These are phyloP conservation scores for Cruciata laevipes DNA, from an alignment of 257 asterid genomes.

Conservation along the genomic window DNA sequence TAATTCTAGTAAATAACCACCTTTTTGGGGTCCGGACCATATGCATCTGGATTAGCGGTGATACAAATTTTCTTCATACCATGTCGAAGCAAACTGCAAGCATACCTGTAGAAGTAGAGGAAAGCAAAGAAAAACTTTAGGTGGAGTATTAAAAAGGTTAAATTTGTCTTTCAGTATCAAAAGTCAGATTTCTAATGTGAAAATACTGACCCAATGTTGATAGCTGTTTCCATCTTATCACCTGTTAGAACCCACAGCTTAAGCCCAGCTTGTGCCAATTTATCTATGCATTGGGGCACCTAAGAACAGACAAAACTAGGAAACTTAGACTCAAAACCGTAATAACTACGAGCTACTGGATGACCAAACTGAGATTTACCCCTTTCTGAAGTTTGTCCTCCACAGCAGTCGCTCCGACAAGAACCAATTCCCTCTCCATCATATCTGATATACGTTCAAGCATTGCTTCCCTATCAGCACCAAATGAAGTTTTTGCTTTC, in stretches of 20 bases:
- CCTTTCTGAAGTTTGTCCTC: constrained; percentile 99
- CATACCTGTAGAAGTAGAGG: constrained; percentile 44
- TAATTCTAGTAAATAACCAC: constrained; percentile 31
- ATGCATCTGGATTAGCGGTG: constrained; percentile 34
- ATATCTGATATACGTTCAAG: constrained; percentile 78
- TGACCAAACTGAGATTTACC: constrained; percentile 30
- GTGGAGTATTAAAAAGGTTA: not conserved
- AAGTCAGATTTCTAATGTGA: constrained; percentile 4
- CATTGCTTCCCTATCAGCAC: constrained; percentile 69
- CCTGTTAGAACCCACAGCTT: constrained; percentile 99
- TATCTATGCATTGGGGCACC: constrained; percentile 99
- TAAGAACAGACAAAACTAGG: constrained; percentile 23
- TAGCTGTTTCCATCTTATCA: constrained; percentile 99
- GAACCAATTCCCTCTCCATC: constrained; percentile 88
- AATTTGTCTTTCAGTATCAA: not conserved
- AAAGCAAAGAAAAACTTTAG: constrained; percentile 12
- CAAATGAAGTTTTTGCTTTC: constrained; percentile 73
- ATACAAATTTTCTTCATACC: constrained; percentile 93
- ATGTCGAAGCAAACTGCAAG: constrained; percentile 97
- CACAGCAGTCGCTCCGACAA: constrained; percentile 97
- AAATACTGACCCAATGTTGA: constrained; percentile 89
- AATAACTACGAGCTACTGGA: constrained; percentile 3
- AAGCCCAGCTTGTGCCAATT: constrained; percentile 97
- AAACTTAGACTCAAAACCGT: constrained; percentile 6
- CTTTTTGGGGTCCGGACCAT: constrained; percentile 45